Evolutionary conservation across 1,284 basidiomycete genomes (phyloP), one percentile per base, ranked within the genome.

Genomic region (Cutaneotrichosporon cavernicola): DNA sequence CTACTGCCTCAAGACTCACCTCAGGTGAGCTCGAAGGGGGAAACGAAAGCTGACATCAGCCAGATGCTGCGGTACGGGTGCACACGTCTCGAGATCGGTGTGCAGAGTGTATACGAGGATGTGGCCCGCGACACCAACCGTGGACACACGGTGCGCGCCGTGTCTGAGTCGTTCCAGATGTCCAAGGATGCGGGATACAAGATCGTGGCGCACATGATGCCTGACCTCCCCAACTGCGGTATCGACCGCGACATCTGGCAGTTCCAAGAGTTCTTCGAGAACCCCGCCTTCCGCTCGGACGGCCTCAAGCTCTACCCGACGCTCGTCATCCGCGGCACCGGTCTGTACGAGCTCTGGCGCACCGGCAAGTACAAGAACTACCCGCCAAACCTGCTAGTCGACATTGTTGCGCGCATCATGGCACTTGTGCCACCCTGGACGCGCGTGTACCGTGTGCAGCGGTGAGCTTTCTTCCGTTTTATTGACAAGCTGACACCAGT

Each of bases 111-210:
- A 2, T 99, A 99, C 81, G 96, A 99, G 83, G 96, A 99, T 75
- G 97, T 99, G 9, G 96, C 96, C 10, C 87, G 96, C 62, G 97
- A 99, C 79, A 98, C 96, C 16, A 99, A 99, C 79, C 90, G 97
- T 61, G 92, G 92, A 0, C 97, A 99, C 82, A 99, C 97, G 30
- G 96, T 99, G 59, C 92, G 94, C 66, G 94, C 97, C 8, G 96
- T 98, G 61, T 90, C 91, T 65, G 96, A 99, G 80, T 94, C 91
- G 7, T 99, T 99, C 82, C 97, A 99, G 76, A 88, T 99, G 72
- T 90, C 95, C 40, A 99, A 99, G 81, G 96, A 99, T 73, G 96
- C 96, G 1, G 96, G 96, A 11, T 99, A 98, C 89, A 99, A 99
- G 82, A 93, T 97, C 62, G 95, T 97, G 49, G 93, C 93, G 21